phyloP scores from a whole-genome alignment of 257 asterid species.

The Leptodermis oblonga region DNA sequence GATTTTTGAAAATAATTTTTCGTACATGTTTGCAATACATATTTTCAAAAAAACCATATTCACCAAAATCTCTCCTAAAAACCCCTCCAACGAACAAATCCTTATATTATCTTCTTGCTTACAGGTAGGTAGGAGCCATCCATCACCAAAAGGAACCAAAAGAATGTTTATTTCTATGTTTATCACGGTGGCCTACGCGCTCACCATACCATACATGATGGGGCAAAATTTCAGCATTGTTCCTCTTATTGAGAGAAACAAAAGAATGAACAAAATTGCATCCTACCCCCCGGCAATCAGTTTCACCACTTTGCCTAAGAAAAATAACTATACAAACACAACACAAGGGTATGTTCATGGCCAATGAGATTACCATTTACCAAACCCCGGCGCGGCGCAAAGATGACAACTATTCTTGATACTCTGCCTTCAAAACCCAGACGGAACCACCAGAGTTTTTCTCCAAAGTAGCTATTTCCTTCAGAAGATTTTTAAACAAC shows the following conservation, averaged over 20 bases:
- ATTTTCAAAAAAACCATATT: no score
- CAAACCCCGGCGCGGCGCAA: no score
- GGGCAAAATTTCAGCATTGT: neutral
- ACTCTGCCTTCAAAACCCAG: slow-evolving; percentile 82
- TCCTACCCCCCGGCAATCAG: neutral
- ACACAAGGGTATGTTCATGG: neutral
- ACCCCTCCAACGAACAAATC: no score
- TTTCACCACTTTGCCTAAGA: neutral
- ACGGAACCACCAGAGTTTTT: slow-evolving; percentile 52
- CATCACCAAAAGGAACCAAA: no score
- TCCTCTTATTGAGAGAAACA: neutral
- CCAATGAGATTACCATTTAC: neutral
- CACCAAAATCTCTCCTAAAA: no score
- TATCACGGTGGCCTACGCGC: neutral
- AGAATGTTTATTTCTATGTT: no score
- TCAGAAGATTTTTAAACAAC: slow-evolving; percentile 76
- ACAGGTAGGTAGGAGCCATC: no score
- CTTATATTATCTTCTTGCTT: no score
- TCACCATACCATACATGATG: neutral
- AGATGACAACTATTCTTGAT: slow-evolving; percentile 34
- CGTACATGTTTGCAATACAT: no score
- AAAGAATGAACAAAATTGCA: neutral
- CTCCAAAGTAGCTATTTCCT: slow-evolving; percentile 85
- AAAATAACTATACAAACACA: no score
- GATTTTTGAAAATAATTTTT: no score